Base-by-base conservation (phyloP, 2,329 filamentous ascomycete species). In the Gnomoniopsis smithogilvyi region DNA sequence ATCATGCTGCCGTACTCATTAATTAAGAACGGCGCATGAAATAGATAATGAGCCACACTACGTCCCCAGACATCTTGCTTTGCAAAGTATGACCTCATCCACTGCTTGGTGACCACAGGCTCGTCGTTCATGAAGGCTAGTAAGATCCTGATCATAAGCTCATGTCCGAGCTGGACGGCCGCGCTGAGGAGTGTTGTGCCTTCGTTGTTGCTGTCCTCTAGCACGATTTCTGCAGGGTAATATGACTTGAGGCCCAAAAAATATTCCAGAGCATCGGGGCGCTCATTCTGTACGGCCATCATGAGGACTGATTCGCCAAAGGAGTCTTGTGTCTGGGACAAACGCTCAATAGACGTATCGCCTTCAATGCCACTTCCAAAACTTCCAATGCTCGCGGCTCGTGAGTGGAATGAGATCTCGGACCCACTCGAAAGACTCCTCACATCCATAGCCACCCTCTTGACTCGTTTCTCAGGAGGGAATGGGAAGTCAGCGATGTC, bases 11-110 rank as follows among this genome's bases (percentile, higher is more conserved):
- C 93, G 61, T 98, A 88, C 56, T 83, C 82, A 48, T 80, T 77
- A 65, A 99, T 95, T 21, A 99, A 78, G 55, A 84, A 81, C 2
- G 95, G 95, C 10, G 91, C 88, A 68, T 96, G 90, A 76, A 99
- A 99, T 17, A 99, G 80, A 72, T 99, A 99, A 73, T 99, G 95
- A n/a, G 89, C 95, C 54, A 91, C 84, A 62, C 92, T 96, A 66
- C 95, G 87, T 22, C 94, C 95, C 78, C 92, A 89, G 41, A 83
- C 85, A 69, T 99, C 95, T 67, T 94, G 89, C 62, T 83, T 79
- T 3, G 84, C 79, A 51, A 98, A 75, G 69, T 99, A 98, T 7
- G 79, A 75, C 47, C 77, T 72, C 33, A 96, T 73, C 51, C 83
- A 78, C 17, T 79, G 74, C 54, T 85, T 77, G 19, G 80, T 38